Evolutionary conservation across 208 protist genomes (phyloP), one percentile per base, ranked within the genome.

Genomic region (Endotrypanum monterogeii): DNA sequence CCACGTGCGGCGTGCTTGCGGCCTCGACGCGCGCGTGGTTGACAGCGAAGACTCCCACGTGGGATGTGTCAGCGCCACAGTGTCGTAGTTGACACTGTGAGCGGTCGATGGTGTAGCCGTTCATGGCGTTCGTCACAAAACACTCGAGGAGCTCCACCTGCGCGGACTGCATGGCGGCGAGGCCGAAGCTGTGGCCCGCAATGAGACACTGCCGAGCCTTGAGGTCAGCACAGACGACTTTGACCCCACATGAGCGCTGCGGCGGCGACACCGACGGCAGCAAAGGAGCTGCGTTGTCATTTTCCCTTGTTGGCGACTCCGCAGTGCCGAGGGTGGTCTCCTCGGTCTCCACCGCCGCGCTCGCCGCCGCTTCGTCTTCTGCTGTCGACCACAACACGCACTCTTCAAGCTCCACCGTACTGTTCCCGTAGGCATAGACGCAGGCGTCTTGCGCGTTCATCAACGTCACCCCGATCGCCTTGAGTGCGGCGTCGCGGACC

Each of bases 81-180:
- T 87, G 50, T 8, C 54, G 55, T 54, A 93, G 61, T 4, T 51
- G 73, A 67, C 85, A 83, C 11, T 66, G 67, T 3, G 88, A 89
- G 67, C 57, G 56, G 74, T 93, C 85, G 28, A 93, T 61, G 8
- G 85, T 91, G 76, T 93, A 95, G 57, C 90, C 88, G 77, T 93
- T 95, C 54, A 88, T 73, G 66, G 83, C 85, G 67, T 79, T 80
- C 5, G 86, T 48, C 16, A 83, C 86, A 48, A 90, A 70, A 61
- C 90, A 95, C 61, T 85, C 74, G 32, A 82, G 67, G 23, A 91
- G 67, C 44, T 28, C 32, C 39, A 84, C 74, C 32, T 44, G 57
- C 58, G 86, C 71, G 1, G 67, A 74, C 35, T 90, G 84, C 25
- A 91, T 84, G 5, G 81, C 86, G 14, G 84, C 85, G 66, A 95